Evolutionary conservation across 495 filamentous ascomycete genomes (phyloP).

Genomic region (Sphaerosporella brunnea): DNA sequence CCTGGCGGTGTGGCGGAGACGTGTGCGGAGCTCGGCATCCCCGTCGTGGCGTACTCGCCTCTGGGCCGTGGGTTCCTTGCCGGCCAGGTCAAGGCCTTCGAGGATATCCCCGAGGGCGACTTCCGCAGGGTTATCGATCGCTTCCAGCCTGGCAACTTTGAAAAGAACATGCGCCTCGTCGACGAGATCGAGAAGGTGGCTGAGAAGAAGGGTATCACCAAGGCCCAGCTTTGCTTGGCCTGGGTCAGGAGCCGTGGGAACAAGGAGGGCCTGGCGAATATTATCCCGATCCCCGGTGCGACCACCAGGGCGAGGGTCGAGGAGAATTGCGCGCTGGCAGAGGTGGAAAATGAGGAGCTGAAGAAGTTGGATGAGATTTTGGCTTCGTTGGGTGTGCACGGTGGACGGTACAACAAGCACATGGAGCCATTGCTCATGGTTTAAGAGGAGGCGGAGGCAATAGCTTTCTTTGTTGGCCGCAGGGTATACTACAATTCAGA

Average conservation of each 20-base stretch:
- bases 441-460: too few species aligned
- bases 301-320: constrained; percentile 32
- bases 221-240: constrained; percentile 56
- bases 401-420: constrained; percentile 27
- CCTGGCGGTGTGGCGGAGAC: not conserved
- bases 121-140: constrained; percentile 39
- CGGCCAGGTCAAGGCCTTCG: constrained; percentile 40
- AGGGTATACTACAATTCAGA: too few species aligned
- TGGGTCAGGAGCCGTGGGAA: constrained; percentile 47
- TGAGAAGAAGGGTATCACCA: constrained; percentile 47
- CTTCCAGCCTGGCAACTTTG: not conserved
- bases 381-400: constrained; percentile 29
- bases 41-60: constrained; percentile 33
- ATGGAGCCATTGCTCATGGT: not conserved
- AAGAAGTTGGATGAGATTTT: constrained; percentile 34
- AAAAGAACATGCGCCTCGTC: constrained; percentile 22
- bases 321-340: constrained; percentile 35
- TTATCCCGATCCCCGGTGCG: constrained; percentile 74
- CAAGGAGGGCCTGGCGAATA: constrained; percentile 44
- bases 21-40: constrained; percentile 31
- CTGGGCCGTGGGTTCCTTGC: constrained; percentile 34
- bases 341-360: constrained; percentile 34
- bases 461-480: too few species aligned
- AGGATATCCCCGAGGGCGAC: constrained; percentile 46
- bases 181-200: constrained; percentile 42